Base-by-base conservation (phyloP, 2,329 filamentous ascomycete genomes). In the Colletotrichum simmondsii region DNA sequence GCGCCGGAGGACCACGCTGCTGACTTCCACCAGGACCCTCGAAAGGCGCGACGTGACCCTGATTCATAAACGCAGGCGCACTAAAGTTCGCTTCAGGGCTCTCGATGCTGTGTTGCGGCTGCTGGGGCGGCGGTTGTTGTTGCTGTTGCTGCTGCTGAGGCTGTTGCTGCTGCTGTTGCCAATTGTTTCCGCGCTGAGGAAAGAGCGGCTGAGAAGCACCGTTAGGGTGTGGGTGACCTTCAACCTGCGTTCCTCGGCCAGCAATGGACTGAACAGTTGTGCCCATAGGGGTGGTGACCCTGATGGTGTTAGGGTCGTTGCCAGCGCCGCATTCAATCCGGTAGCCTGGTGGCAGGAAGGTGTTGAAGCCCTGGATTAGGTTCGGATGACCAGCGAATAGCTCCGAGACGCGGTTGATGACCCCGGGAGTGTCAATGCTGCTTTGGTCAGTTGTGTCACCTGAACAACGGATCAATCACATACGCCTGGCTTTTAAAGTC, bases 401-500 rank as follows among this genome's bases (percentile, higher is more conserved):
- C 65, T 95, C 95, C 2, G 97, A 98, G 32, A 99, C 97, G 61
- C 97, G 92, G 78, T 97, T 97, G 77, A 99, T 99, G 3, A 99
- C 97, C 1, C 97, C 97, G 0, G 97, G 97, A 0, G 97, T 99
- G 81, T 99, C 97, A 78, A 99, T 99, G 4, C 93, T 92, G 71
- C 30, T 30, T 30, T 71, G 59, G 75, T 86, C 75, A 85, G 78
- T 71, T 32, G 65, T 37, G 57, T 30, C 35, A 61, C 52, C 28
- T 10, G 14, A 14, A n/a, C 26, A 19, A 22, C 52, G 72, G 66
- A 32, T 56, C 53, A 56, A 59, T 68, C 61, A 89, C 93, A 85
- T 87, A 95, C 90, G 95, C 95, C 84, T 98, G 96, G 78, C 95
- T 98, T 84, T 99, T 99, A 82, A 99, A 99, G 78, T 99, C 97